Conservation (phyloP, 2,329 filamentous ascomycete genomes). For the Dactylonectria estremocensis region DNA sequence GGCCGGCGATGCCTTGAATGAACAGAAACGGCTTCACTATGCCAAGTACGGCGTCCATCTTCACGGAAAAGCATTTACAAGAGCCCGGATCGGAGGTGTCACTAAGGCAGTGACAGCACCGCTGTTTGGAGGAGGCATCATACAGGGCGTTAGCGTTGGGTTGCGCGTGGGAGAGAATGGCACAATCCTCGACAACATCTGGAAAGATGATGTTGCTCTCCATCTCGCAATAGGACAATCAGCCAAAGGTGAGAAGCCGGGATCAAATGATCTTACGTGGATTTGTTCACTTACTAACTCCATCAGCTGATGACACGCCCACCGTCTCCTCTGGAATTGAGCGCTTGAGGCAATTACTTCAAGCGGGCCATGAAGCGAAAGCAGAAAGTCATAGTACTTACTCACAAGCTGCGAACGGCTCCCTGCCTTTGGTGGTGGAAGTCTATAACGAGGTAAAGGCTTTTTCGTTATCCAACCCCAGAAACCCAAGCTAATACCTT, state of each 20-base stretch:
- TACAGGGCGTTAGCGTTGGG: neutral
- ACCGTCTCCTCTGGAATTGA: too few species aligned
- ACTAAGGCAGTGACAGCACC: neutral
- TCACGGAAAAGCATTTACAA: neutral
- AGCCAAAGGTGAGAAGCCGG: too few species aligned
- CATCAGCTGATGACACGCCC: too few species aligned
- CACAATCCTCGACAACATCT: neutral
- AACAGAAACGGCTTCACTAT: constrained; percentile 6
- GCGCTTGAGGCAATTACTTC: too few species aligned
- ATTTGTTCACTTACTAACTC: too few species aligned
- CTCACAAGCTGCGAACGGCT: neutral
- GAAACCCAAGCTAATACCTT: neutral
- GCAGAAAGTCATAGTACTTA: neutral
- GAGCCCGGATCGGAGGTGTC: neutral
- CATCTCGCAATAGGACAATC: neutral
- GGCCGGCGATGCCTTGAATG: constrained; percentile 1
- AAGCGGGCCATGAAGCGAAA: too few species aligned
- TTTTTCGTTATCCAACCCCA: too few species aligned
- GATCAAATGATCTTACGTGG: too few species aligned
- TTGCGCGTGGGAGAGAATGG: neutral
- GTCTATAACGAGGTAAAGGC: constrained; percentile 9
- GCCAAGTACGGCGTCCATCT: constrained; percentile 18
- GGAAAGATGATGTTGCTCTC: neutral
- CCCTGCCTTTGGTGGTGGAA: constrained; percentile 5
- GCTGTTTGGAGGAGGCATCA: neutral